Conservation (phyloP, 2,329 filamentous ascomycete species). For the Pseudophaeomoniella oleicola region DNA sequence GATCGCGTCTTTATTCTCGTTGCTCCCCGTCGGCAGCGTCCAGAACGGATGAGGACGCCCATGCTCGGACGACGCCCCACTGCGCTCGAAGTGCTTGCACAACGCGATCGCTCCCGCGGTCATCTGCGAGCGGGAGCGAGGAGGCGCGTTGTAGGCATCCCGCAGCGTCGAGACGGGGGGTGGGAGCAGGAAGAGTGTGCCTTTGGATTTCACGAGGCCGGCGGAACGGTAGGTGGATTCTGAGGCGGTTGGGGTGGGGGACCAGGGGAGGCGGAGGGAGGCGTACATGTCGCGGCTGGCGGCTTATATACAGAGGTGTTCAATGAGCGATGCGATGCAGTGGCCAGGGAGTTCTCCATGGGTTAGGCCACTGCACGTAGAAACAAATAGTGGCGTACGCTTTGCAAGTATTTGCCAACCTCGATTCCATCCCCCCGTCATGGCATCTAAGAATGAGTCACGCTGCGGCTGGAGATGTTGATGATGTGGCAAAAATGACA, state of each 20-base stretch:
- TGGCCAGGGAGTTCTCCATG: too few relatives aligned
- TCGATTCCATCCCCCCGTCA: too few relatives aligned
- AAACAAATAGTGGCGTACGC: too few relatives aligned
- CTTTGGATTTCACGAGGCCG: slow-evolving; percentile 7
- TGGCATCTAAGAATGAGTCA: too few relatives aligned
- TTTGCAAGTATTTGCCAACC: too few relatives aligned
- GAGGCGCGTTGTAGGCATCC: slow-evolving; percentile 10
- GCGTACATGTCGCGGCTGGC: too few relatives aligned
- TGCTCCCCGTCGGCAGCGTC: slow-evolving; percentile 10
- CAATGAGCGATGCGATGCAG: too few relatives aligned
- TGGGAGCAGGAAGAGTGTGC: slow-evolving; percentile 13
- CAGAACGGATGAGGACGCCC: slow-evolving; percentile 10
- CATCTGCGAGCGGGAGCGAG: slow-evolving; percentile 11
- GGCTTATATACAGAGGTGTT: too few relatives aligned
- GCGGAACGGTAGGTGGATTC: not conserved
- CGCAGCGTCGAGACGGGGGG: slow-evolving; percentile 6
- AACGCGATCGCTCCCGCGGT: slow-evolving; percentile 11
- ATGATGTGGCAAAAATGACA: too few relatives aligned
- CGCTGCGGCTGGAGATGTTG: too few relatives aligned
- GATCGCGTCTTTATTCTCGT: slow-evolving; percentile 11
- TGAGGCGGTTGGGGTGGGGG: not conserved
- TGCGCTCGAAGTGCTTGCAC: slow-evolving; percentile 13
- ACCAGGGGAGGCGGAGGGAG: not conserved
- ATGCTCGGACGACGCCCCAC: slow-evolving; percentile 9
- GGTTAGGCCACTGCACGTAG: too few relatives aligned